phyloP scores from a whole-genome alignment of 495 filamentous ascomycete species.

The Aspergillus asperescens region DNA sequence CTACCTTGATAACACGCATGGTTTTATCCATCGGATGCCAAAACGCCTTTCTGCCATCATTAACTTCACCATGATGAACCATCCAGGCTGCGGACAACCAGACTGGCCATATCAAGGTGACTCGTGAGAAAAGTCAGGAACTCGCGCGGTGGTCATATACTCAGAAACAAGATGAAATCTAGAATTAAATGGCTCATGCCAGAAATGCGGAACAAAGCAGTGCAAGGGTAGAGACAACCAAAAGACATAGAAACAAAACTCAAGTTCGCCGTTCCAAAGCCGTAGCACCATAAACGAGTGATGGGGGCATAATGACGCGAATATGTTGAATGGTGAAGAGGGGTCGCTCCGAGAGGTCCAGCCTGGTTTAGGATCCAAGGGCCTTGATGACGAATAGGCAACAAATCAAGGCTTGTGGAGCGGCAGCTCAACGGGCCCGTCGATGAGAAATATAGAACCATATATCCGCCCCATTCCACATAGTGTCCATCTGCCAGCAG shows the following conservation, averaged over 20 bases:
- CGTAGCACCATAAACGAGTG: constrained; percentile 45
- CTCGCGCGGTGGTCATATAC: constrained; percentile 21
- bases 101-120: constrained; percentile 3
- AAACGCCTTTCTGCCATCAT: constrained; percentile 17
- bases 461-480: constrained; percentile 16
- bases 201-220: constrained; percentile 20
- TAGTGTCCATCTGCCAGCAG: constrained; percentile 21
- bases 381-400: constrained; percentile 11
- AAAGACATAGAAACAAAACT: constrained; percentile 21
- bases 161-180: constrained; percentile 26
- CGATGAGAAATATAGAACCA: constrained; percentile 24
- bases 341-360: constrained; percentile 18
- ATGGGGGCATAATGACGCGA: constrained; percentile 18
- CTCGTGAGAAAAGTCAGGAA: constrained; percentile 2
- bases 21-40: constrained; percentile 17
- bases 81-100: constrained; percentile 2
- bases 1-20: constrained; percentile 8
- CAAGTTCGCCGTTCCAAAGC: constrained; percentile 41
- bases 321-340: constrained; percentile 6
- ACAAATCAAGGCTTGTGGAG: constrained; percentile 7
- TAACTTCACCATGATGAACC: constrained; percentile 10
- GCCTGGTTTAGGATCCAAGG: constrained; percentile 14
- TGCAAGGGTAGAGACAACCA: constrained; percentile 10
- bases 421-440: constrained; percentile 11
- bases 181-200: constrained; percentile 40